A percentile compares a stretch with the other conserved stretches of the same genome.
These are phyloP conservation scores for Apiospora koreana DNA, from an alignment of 2,329 filamentous ascomycete genomes.

Conservation along the genomic window DNA sequence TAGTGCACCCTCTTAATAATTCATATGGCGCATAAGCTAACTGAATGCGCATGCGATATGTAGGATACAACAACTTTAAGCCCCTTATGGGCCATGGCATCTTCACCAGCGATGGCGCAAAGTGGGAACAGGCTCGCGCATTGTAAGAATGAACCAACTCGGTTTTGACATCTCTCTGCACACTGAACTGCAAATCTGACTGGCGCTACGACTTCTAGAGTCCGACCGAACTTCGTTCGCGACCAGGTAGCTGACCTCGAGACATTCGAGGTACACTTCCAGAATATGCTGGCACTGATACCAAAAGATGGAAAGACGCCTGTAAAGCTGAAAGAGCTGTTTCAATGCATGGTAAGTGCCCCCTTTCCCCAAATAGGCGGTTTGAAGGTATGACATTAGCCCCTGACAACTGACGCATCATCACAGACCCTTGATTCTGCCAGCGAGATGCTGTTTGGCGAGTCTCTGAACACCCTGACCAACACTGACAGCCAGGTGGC, in stretches of 20 bases:
- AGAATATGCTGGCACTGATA: slow-evolving; percentile 3
- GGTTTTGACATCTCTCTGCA: too few species aligned
- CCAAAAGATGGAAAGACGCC: slow-evolving; percentile 10
- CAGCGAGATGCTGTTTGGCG: slow-evolving; percentile 14
- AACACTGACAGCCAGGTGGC: slow-evolving; percentile 6
- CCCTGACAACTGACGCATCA: not conserved
- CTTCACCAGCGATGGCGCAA: slow-evolving; percentile 53
- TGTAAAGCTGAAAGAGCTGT: slow-evolving; percentile 12
- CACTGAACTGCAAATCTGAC: not conserved
- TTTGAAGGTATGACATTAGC: not conserved
- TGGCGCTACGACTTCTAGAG: not conserved
- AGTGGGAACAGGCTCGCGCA: slow-evolving; percentile 54
- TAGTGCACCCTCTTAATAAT: slow-evolving; percentile 16
- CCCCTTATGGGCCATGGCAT: slow-evolving; percentile 48
- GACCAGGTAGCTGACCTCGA: slow-evolving; percentile 11
- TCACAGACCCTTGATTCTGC: slow-evolving; percentile 7
- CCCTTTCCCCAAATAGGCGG: too few species aligned
- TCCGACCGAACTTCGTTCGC: slow-evolving; percentile 7
- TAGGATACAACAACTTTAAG: slow-evolving; percentile 28
- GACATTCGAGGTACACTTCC: slow-evolving; percentile 12
- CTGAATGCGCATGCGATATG: not conserved
- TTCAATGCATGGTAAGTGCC: slow-evolving; percentile 12
- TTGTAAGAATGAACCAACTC: slow-evolving; percentile 29
- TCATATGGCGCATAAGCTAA: slow-evolving; percentile 30
- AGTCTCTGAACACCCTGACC: slow-evolving; percentile 10